A percentile compares a stretch with the other conserved stretches of the same genome.
These are phyloP conservation scores for Capsella rubella DNA, from an alignment of 441 rosid species.

Conservation along the genomic window DNA sequence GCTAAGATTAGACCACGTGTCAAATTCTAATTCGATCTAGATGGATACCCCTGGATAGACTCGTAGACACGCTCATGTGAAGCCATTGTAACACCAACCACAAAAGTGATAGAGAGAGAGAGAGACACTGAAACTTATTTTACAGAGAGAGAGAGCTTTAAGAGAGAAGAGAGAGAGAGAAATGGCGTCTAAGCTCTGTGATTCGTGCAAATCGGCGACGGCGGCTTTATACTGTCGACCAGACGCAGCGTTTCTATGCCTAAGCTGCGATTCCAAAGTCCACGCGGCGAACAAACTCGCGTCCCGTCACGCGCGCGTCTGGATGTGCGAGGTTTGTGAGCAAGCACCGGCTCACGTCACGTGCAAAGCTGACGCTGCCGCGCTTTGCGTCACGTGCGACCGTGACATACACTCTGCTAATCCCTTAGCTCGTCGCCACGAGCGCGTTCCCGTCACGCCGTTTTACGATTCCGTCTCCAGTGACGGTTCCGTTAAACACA, in stretches of 20 bases:
- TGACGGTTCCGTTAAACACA: constrained; percentile 44
- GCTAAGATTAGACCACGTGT: constrained; percentile 68
- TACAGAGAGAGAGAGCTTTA: background rate
- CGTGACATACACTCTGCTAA: constrained; percentile 93
- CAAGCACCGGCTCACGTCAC: constrained; percentile 94
- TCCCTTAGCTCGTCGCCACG: constrained; percentile 83
- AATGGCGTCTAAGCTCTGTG: constrained; percentile 94
- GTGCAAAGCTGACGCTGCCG: constrained; percentile 95
- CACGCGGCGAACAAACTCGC: constrained; percentile 95
- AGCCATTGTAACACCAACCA: constrained; percentile 36
- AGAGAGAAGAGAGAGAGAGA: constrained; percentile 2
- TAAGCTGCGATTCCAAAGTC: constrained; percentile 79
- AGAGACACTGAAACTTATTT: background rate
- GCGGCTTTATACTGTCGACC: constrained; percentile 81
- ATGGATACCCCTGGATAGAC: constrained; percentile 64
- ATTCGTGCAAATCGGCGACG: constrained; percentile 88
- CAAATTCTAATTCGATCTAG: constrained; percentile 22
- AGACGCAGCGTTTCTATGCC: constrained; percentile 87
- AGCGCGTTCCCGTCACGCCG: constrained; percentile 79
- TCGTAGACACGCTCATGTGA: constrained; percentile 41
- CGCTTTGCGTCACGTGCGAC: constrained; percentile 90
- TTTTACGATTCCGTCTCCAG: constrained; percentile 59
- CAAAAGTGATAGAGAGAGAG: constrained; percentile 30
- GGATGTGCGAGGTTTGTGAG: constrained; percentile 93
- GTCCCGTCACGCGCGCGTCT: constrained; percentile 88